Base-by-base conservation (phyloP, 495 filamentous ascomycete genomes). In the Haplographium delicatum region DNA sequence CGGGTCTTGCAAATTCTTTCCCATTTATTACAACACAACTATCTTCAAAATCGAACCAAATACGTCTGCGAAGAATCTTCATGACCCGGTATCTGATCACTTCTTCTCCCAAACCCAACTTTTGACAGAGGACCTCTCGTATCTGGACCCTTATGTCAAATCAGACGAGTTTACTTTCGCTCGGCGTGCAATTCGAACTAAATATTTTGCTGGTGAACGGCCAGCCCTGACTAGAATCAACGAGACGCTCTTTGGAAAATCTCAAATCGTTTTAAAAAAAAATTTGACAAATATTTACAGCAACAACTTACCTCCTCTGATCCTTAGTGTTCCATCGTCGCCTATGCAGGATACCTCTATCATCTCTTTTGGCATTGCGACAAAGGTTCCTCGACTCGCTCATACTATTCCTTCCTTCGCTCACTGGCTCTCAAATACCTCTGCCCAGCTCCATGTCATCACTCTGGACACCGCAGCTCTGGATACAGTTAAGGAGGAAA, bases 361-460 rank as follows among this genome's bases (percentile, higher is more conserved):
- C 45, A 57, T 78, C 26, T 46, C 68, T 40, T 78, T 78, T 42
- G 83, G 81, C 51, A 74, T 87, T 1, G 76, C 81, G 1, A 83
- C 82, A 13, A 74, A 78, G 1, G 64, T 83, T 9, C 63, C 74
- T 34, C 68, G 69, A 13, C 81, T 85, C 39, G 15, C 22, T 6
- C 28, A 41, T 5, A 80, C 80, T 4, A 64, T 82, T 7, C 63
- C 73, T 22, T 68, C 71, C 22, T 79, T 86, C 28, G 54, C 68
- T 10, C 80, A 84, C 59, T 85, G 83, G 83, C 74, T 83, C 3
- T 66, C 77, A 1, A 66, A 75, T 16, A 79, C 78, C 0, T 65
- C 68, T 6, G 72, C 77, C 5, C 73, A 70, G 26, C 74, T 87
- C 1, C 70, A 84, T 22, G 75, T 73, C 24, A 61, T 82, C 25